Evolutionary conservation across 2,329 filamentous ascomycete species (phyloP), one percentile per base, ranked within the genome.

Genomic region (Lasiodiplodia citricola): DNA sequence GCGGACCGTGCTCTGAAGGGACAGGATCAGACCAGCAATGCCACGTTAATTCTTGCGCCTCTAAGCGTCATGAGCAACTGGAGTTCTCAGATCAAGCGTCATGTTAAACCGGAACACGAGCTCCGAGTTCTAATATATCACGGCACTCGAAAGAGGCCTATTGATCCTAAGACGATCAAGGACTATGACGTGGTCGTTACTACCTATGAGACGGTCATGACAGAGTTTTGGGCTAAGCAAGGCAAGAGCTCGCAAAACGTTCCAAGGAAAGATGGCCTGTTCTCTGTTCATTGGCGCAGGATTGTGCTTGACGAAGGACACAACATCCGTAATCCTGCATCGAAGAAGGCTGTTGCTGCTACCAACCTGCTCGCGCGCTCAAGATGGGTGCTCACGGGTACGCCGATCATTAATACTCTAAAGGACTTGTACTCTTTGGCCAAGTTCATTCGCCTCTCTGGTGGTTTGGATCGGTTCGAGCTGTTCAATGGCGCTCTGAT

Each of bases 321-420:
- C 74, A 90, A 86, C 74, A 92, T 95, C 82, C 95, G 95, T 81
- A 95, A 94, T 74, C 86, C 86, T 68, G 84, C 81, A 47, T 90
- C 91, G 0, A 86, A 88, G 70, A 81, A 85, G 6, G 87, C 91
- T 2, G 83, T 85, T 71, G 91, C 88, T 6, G 87, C 87, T 37
- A 87, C 83, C 72, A 77, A 80, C 13, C 78, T 96, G 14, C 80
- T 86, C 69, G 83, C 91, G 16, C 83, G 81, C 44, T 87, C 91
- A 75, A 86, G 92, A 57, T 90, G 92, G 82, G 93, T 91, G 75
- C 86, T 95, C 77, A 93, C 90, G 2, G 92, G 92, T 25, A 96
- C 92, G 0, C 92, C 92, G 0, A 94, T 95, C 91, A 96, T 96
- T 91, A 97, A 97, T 73, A 88, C 86, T 14, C 88, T 95, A 2